Evolutionary conservation across 2,329 filamentous ascomycete species (phyloP), one percentile per base, ranked within the genome.

Genomic region (Setomelanomma holmii): DNA sequence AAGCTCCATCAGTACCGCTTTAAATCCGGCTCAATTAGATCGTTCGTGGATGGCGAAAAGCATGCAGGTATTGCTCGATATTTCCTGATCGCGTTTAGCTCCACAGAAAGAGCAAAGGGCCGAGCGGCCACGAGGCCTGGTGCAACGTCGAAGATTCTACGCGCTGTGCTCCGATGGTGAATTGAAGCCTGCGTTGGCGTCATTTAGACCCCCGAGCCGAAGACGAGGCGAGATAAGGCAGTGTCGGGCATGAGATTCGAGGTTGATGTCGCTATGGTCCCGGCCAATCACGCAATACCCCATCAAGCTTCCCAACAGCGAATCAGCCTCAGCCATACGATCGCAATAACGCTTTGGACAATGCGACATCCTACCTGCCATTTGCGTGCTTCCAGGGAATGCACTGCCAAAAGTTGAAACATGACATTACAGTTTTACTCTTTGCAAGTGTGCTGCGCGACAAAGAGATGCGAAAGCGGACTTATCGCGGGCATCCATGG

Each of bases 261-360:
- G 36, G 58, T 55, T 42, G 33, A 68, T 71, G 68, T 71, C 61
- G 69, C 62, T 55, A 65, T 45, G 22, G 45, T 40, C 63, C 60
- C 51, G 50, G 63, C 67, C 64, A 68, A 72, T 73, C 63, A 71
- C 70, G 70, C 69, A 66, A 73, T 72, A 35, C 42, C 54, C 51
- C 47, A 58, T 59, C 48, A 54, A 60, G 34, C 30, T n/a, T 22
- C 27, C 10, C 20, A 16, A 40, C 17, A 20, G 49, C 68, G 58
- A 68, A 69, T 66, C 61, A 69, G 20, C 55, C 53, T 49, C 35
- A 45, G 33, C 34, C 46, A 44, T 22, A 34, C 17, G 10, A 19
- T 20, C 40, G 16, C 33, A 14, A 19, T 21, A 23, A 22, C 38
- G 27, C 19, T 23, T 41, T 45, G 27, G 23, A 5, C 27, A 47